These are phyloP conservation scores for Trichoderma atroviride DNA, from an alignment of 2,329 filamentous ascomycete species.

Conservation along the genomic window DNA sequence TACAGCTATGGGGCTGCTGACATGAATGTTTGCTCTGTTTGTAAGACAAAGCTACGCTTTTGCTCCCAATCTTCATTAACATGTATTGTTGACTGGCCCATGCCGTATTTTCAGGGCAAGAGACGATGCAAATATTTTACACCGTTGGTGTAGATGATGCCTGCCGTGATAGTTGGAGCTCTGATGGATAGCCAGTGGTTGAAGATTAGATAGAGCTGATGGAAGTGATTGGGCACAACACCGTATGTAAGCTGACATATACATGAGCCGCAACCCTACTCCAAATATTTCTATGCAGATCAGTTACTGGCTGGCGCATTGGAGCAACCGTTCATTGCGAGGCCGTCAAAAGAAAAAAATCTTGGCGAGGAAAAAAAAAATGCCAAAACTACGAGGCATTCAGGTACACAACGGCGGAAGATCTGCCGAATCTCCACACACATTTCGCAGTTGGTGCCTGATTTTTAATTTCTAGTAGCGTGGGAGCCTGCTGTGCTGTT, in stretches of 20 bases:
- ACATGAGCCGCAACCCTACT: not conserved
- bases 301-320: not conserved
- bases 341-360: not conserved
- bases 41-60: not conserved
- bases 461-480: not conserved
- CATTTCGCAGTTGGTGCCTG: constrained; percentile 3
- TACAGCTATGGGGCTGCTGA: not conserved
- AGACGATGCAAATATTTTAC: not conserved
- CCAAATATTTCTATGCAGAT: not conserved
- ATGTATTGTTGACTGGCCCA: not conserved
- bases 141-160: not conserved
- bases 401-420: not conserved
- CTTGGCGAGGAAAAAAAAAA: not conserved
- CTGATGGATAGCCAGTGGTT: not conserved
- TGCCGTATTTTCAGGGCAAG: not conserved
- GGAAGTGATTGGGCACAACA: not conserved
- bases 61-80: not conserved
- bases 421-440: not conserved
- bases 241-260: not conserved
- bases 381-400: not conserved
- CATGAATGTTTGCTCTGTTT: not conserved
- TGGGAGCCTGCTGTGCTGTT: not conserved
- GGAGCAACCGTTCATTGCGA: not conserved
- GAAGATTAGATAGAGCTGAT: not conserved
- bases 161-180: not conserved